These are phyloP conservation scores for Tuber magnatum DNA, from an alignment of 495 filamentous ascomycete genomes.

Conservation along the genomic window DNA sequence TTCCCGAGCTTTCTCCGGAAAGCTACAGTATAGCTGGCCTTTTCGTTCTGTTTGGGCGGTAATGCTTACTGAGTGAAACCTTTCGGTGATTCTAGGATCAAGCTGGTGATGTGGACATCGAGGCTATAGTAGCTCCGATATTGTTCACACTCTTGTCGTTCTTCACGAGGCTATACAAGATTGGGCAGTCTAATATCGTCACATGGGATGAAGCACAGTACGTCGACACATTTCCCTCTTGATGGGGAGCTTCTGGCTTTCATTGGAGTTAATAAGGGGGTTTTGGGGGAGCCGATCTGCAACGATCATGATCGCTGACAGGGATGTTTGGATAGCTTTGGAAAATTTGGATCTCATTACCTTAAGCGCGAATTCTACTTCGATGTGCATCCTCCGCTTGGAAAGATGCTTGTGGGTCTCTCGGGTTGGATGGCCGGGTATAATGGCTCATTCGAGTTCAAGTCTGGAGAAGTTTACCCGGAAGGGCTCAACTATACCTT, in stretches of 20 bases:
- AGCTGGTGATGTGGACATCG: constrained; percentile 43
- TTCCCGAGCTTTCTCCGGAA: constrained; percentile 4
- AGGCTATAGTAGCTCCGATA: constrained; percentile 78
- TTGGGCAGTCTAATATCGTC: constrained; percentile 89
- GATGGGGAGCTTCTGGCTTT: not conserved
- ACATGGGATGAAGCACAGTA: constrained; percentile 99
- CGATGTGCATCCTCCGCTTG: constrained; percentile 93
- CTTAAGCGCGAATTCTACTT: constrained; percentile 99
- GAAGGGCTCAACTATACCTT: constrained; percentile 93
- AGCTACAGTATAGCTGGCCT: not conserved
- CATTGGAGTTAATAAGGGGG: not conserved
- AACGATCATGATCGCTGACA: constrained; percentile 15
- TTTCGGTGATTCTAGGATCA: constrained; percentile 19
- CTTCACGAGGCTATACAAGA: constrained; percentile 93
- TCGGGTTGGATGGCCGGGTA: constrained; percentile 94
- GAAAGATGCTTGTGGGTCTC: constrained; percentile 95
- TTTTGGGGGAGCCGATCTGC: not conserved
- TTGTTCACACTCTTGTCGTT: constrained; percentile 81
- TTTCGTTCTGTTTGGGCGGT: not conserved
- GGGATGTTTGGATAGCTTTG: constrained; percentile 59
- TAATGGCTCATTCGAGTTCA: constrained; percentile 99
- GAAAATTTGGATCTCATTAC: constrained; percentile 98
- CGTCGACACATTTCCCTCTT: constrained; percentile 41
- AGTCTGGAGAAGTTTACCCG: constrained; percentile 92
- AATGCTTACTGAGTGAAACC: not conserved